Conservation (phyloP, 2,329 filamentous ascomycete species). For the Hawksworthiomyces lignivorus region DNA sequence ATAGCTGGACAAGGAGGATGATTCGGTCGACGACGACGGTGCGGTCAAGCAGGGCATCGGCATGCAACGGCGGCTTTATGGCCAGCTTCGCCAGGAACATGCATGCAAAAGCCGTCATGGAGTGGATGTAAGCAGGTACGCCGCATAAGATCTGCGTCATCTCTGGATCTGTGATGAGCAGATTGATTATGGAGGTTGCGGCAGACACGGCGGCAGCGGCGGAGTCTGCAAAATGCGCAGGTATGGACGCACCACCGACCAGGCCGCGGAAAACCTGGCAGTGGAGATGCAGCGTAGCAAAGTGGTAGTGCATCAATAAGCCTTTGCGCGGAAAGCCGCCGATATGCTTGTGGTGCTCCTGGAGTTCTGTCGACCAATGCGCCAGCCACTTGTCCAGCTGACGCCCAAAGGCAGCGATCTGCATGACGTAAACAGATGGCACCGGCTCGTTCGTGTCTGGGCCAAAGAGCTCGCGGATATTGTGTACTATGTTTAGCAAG, state of each 20-base stretch:
- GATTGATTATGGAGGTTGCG: slow-evolving; percentile 29
- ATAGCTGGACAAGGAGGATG: too few relatives aligned
- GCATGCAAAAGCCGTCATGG: slow-evolving; percentile 46
- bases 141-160: slow-evolving; percentile 27
- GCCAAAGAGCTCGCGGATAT: slow-evolving; percentile 47
- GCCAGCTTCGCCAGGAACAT: slow-evolving; percentile 43
- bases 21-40: too few relatives aligned
- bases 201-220: slow-evolving; percentile 17
- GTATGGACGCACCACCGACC: slow-evolving; percentile 4
- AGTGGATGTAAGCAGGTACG: slow-evolving; percentile 43
- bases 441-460: slow-evolving; percentile 38
- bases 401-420: slow-evolving; percentile 27
- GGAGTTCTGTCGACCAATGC: slow-evolving; percentile 25
- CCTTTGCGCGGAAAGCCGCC: slow-evolving; percentile 26
- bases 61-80: slow-evolving; percentile 13
- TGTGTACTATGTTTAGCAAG: slow-evolving; percentile 48
- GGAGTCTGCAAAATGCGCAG: slow-evolving; percentile 9
- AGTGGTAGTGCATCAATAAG: slow-evolving; percentile 23
- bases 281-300: slow-evolving; percentile 25
- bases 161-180: slow-evolving; percentile 27
- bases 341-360: slow-evolving; percentile 26
- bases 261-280: slow-evolving; percentile 23
- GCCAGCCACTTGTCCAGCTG: slow-evolving; percentile 31
- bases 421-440: slow-evolving; percentile 41
- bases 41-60: too few relatives aligned